Evolutionary conservation across 1,284 basidiomycete genomes (phyloP).

Genomic region (Cutaneotrichosporon sp.): DNA sequence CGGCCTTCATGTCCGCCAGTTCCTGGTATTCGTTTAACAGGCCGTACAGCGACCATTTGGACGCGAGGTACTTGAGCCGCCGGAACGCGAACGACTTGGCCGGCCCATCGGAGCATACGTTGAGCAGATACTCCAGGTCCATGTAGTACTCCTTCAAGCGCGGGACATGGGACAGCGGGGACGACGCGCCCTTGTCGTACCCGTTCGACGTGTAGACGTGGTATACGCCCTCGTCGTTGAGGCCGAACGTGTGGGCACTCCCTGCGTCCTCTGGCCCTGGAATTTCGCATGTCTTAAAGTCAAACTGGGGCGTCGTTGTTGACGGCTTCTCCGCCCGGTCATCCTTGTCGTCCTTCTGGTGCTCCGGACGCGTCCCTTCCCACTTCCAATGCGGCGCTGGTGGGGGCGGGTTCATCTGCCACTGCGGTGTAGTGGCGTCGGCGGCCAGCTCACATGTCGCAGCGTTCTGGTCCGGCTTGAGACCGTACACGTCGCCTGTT

Average conservation of each 20-base stretch:
- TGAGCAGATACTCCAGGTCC: slow-evolving; percentile 86
- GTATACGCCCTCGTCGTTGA: slow-evolving; percentile 82
- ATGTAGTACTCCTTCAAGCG: slow-evolving; percentile 89
- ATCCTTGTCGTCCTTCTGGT: slow-evolving; percentile 28
- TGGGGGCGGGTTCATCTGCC: slow-evolving; percentile 84
- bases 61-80: slow-evolving; percentile 84
- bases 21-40: slow-evolving; percentile 94
- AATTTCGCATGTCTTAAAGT: slow-evolving; percentile 63
- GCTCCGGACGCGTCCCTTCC: slow-evolving; percentile 42
- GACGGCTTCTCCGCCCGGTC: slow-evolving; percentile 16
- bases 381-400: slow-evolving; percentile 93
- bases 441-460: slow-evolving; percentile 26
- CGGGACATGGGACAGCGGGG: slow-evolving; percentile 71
- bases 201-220: slow-evolving; percentile 59
- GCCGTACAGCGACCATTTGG: slow-evolving; percentile 92
- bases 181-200: slow-evolving; percentile 6
- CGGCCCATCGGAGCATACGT: slow-evolving; percentile 85
- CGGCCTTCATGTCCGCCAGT: slow-evolving; percentile 88
- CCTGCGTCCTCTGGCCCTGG: slow-evolving; percentile 53
- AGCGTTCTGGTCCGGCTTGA: slow-evolving; percentile 59
- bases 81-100: slow-evolving; percentile 94
- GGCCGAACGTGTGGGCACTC: slow-evolving; percentile 57
- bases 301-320: slow-evolving; percentile 34
- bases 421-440: slow-evolving; percentile 40
- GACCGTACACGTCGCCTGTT: slow-evolving; percentile 61